A percentile compares a stretch with the other conserved stretches of the same genome.
phyloP scores from a whole-genome alignment of 371 early-diverging fungal genomes.

The Umbelopsis sp. region DNA sequence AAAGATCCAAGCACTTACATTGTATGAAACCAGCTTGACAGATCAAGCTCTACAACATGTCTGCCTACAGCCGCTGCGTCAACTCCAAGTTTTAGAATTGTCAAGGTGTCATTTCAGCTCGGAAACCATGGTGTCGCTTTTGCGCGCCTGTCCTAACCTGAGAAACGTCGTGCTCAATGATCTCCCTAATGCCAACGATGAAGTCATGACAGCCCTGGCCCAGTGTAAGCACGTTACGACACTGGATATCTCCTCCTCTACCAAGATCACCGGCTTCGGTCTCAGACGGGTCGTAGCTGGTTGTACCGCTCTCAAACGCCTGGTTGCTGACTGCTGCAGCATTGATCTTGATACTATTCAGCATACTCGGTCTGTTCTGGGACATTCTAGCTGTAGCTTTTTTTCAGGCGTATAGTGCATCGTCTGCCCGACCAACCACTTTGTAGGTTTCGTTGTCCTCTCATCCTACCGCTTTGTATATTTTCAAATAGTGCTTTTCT shows the following conservation, averaged over 20 bases:
- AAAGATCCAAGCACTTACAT: neutral
- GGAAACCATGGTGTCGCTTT: neutral
- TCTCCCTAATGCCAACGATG: slow-evolving; percentile 26
- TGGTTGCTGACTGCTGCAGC: slow-evolving; percentile 30
- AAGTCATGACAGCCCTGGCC: slow-evolving; percentile 23
- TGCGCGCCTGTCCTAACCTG: slow-evolving; percentile 17
- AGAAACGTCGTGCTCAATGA: slow-evolving; percentile 7
- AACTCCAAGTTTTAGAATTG: neutral
- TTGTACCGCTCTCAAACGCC: slow-evolving; percentile 16
- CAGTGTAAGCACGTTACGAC: slow-evolving; percentile 7
- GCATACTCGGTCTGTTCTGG: neutral
- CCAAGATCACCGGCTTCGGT: slow-evolving; percentile 35
- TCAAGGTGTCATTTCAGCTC: neutral
- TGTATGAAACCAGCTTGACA: neutral
- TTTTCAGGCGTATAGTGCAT: too few relatives aligned
- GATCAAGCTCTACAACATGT: neutral
- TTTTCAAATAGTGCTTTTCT: too few relatives aligned
- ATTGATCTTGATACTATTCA: neutral
- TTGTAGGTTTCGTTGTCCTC: too few relatives aligned
- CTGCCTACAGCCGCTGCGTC: neutral
- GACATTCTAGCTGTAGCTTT: neutral
- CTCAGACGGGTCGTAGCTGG: slow-evolving; percentile 24
- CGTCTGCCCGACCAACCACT: too few relatives aligned
- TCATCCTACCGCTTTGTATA: too few relatives aligned
- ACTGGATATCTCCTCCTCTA: slow-evolving; percentile 34